Conservation (phyloP, 306 rosid genomes). For the Fagus sylvatica region DNA sequence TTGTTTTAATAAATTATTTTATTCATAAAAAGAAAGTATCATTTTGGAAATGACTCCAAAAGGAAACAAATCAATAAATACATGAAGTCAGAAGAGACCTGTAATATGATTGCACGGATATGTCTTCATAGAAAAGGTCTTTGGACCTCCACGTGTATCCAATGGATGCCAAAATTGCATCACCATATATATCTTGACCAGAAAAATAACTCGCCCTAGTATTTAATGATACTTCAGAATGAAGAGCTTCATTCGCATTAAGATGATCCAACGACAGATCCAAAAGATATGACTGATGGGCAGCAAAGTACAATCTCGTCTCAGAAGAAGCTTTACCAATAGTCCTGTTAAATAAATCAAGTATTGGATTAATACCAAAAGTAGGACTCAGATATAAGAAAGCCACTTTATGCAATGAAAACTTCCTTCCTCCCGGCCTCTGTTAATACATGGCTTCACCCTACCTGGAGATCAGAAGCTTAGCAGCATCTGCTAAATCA, state of each 20-base stretch:
- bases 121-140: slow-evolving; percentile 75
- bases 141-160: slow-evolving; percentile 75
- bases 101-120: slow-evolving; percentile 63
- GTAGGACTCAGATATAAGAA: background rate
- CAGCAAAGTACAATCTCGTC: slow-evolving; percentile 71
- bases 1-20: no score
- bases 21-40: background rate
- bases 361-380: slow-evolving; percentile 9
- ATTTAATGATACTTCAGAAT: slow-evolving; percentile 51
- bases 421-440: slow-evolving; percentile 1
- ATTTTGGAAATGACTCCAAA: slow-evolving; percentile 15
- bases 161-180: slow-evolving; percentile 81
- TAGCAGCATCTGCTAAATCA: slow-evolving; percentile 62
- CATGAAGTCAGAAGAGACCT: slow-evolving; percentile 55
- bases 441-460: slow-evolving; percentile 15
- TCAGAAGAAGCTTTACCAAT: slow-evolving; percentile 90
- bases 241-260: slow-evolving; percentile 44
- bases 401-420: slow-evolving; percentile 10
- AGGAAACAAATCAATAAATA: slow-evolving; percentile 12
- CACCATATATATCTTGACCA: slow-evolving; percentile 77
- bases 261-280: slow-evolving; percentile 44
- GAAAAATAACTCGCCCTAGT: slow-evolving; percentile 79
- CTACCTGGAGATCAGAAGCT: slow-evolving; percentile 78
- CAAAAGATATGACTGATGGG: slow-evolving; percentile 46
- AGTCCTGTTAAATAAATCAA: slow-evolving; percentile 55